Percentiles rank a stretch among this genome's conserved stretches.
These are phyloP conservation scores for Vanderwaltozyma yarrowii DNA, from an alignment of 805 yeast species.

Conservation along the genomic window DNA sequence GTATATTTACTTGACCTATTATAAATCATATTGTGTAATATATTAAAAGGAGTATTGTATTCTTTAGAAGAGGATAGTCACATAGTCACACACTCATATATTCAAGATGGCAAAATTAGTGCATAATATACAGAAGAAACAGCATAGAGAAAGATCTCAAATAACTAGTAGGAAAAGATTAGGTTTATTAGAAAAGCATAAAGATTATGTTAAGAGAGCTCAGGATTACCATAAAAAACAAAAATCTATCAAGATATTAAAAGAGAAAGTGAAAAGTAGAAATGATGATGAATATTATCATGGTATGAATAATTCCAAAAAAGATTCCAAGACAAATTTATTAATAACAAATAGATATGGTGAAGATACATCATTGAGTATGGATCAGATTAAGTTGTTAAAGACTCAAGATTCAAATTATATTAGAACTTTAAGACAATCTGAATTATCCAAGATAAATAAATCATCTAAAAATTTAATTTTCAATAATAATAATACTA, in stretches of 20 bases:
- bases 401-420: conserved; percentile 90
- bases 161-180: conserved; percentile 58
- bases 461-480: conserved; percentile 1
- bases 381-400: conserved; percentile 70
- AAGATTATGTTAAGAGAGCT: conserved; percentile 69
- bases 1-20: no score
- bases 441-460: conserved; percentile 51
- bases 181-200: conserved; percentile 90
- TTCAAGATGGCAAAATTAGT: conserved; percentile 60
- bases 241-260: conserved; percentile 54
- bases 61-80: no score
- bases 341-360: conserved; percentile 47
- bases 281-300: conserved; percentile 96
- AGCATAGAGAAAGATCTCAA: conserved; percentile 91
- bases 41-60: no score
- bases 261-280: conserved; percentile 58
- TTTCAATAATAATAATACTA: neutral
- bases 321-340: conserved; percentile 58
- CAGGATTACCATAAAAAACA: conserved; percentile 51
- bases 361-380: conserved; percentile 35
- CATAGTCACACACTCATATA: no score
- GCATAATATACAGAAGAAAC: conserved; percentile 90
- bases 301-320: conserved; percentile 61
- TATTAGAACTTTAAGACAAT: conserved; percentile 62
- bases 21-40: no score